Evolutionary conservation across 225 moss, liverwort and hornwort species (phyloP).

Genomic region (Physcomitrellopsis africana): DNA sequence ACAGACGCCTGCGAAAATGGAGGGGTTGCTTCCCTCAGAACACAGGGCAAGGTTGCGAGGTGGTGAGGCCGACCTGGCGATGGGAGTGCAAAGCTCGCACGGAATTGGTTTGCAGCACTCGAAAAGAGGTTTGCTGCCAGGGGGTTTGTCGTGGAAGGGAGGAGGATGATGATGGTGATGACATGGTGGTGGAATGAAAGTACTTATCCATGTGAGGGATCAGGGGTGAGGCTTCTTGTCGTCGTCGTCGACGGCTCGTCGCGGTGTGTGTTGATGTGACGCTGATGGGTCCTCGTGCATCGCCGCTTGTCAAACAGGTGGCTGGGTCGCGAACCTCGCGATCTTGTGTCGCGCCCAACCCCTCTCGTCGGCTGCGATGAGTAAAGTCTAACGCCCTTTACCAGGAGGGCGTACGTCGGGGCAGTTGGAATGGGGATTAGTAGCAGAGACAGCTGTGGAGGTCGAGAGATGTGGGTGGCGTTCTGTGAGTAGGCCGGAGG

Average conservation of each 20-base stretch:
- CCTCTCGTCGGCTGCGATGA: background rate
- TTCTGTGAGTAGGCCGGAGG: background rate
- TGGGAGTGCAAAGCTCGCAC: too few relatives aligned
- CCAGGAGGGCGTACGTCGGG: background rate
- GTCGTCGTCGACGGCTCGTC: too few relatives aligned
- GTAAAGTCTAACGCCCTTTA: background rate
- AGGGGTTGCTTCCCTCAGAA: too few relatives aligned
- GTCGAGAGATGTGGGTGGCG: constrained; percentile 1
- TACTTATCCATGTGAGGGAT: background rate
- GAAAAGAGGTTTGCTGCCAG: too few relatives aligned
- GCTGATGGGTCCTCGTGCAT: too few relatives aligned
- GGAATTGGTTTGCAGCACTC: too few relatives aligned
- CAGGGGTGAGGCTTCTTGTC: too few relatives aligned
- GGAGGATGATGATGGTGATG: background rate
- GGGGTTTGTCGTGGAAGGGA: background rate
- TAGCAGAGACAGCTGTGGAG: background rate
- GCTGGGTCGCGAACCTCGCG: background rate
- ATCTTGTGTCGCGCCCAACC: too few relatives aligned
- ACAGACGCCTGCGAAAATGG: too few relatives aligned
- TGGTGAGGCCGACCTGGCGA: too few relatives aligned
- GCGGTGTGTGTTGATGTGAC: too few relatives aligned
- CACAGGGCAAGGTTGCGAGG: too few relatives aligned
- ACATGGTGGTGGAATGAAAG: background rate
- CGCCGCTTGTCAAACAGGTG: background rate
- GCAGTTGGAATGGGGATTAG: background rate